Evolutionary conservation across 108 stramenopile species (phyloP).

Genomic region (Cyclotella choctawhatcheeana): DNA sequence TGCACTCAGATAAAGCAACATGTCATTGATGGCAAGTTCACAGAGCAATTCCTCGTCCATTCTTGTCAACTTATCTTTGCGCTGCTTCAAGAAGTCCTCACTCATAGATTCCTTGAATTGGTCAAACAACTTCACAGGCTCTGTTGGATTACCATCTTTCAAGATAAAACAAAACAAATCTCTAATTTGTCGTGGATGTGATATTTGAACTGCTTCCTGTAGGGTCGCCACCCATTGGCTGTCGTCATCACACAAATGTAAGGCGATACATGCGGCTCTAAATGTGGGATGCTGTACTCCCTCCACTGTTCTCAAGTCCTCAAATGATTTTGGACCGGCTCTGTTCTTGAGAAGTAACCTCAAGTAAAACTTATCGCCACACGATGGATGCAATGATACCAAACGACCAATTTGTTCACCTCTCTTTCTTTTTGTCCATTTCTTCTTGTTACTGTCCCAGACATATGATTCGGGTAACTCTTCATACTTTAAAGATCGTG

Average conservation of each 20-base stretch:
- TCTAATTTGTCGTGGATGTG: not conserved
- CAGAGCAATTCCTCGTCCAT: not conserved
- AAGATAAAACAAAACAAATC: not conserved
- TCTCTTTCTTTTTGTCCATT: not conserved
- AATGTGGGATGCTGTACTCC: not conserved
- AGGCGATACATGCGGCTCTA: not conserved
- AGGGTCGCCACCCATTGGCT: constrained; percentile 1
- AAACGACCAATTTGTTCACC: constrained; percentile 1
- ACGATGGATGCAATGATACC: constrained; percentile 14
- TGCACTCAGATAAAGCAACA: not conserved
- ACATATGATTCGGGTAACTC: not conserved
- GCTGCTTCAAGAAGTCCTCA: not conserved
- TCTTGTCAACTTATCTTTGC: not conserved
- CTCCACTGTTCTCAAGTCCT: constrained; percentile 7
- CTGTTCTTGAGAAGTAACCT: constrained; percentile 12
- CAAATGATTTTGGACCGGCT: not conserved
- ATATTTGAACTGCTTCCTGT: not conserved
- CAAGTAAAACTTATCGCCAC: constrained; percentile 2
- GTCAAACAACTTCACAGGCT: not conserved
- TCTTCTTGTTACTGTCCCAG: not conserved
- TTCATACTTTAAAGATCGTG: not conserved
- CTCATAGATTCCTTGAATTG: not conserved
- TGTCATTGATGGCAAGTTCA: not conserved
- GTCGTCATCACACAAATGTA: constrained; percentile 5
- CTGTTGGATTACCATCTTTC: not conserved